These are phyloP conservation scores for Ogataea methanolica DNA, from an alignment of 805 yeast genomes.

Conservation along the genomic window DNA sequence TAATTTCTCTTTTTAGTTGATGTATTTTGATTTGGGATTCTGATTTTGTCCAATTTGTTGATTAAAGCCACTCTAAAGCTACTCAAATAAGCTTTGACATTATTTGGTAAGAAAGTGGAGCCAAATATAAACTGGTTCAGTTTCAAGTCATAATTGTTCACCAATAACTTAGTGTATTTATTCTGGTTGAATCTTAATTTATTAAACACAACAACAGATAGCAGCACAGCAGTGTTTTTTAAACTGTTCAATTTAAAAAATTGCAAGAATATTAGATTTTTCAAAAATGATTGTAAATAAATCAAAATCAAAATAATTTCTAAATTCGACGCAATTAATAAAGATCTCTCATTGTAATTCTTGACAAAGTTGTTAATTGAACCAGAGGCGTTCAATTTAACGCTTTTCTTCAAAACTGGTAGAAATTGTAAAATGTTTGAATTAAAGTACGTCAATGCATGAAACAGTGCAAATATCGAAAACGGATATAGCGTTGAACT, in stretches of 20 bases:
- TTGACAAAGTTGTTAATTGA: slow-evolving; percentile 31
- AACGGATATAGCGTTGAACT: slow-evolving; percentile 51
- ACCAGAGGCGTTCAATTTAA: slow-evolving; percentile 25
- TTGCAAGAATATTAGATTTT: slow-evolving; percentile 36
- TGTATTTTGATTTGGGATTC: slow-evolving; percentile 6
- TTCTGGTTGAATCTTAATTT: slow-evolving; percentile 58
- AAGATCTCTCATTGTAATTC: slow-evolving; percentile 37
- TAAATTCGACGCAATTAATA: slow-evolving; percentile 41
- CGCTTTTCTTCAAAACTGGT: slow-evolving; percentile 31
- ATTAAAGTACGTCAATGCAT: slow-evolving; percentile 55
- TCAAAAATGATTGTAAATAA: slow-evolving; percentile 36
- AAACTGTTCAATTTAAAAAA: slow-evolving; percentile 26
- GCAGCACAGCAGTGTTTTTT: slow-evolving; percentile 35
- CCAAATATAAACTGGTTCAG: slow-evolving; percentile 34
- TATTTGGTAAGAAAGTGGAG: slow-evolving; percentile 33
- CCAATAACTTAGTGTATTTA: slow-evolving; percentile 45
- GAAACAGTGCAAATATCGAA: slow-evolving; percentile 59
- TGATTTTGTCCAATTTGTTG: slow-evolving; percentile 9
- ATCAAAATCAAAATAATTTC: slow-evolving; percentile 41
- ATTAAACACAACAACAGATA: slow-evolving; percentile 48
- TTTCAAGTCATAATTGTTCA: slow-evolving; percentile 41
- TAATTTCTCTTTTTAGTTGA: slow-evolving; percentile 10
- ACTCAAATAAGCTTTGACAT: slow-evolving; percentile 8
- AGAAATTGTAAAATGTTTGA: slow-evolving; percentile 48
- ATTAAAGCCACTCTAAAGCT: slow-evolving; percentile 7